Evolutionary conservation across 2,329 filamentous ascomycete species (phyloP).

Genomic region (Karstenula rhodostoma): DNA sequence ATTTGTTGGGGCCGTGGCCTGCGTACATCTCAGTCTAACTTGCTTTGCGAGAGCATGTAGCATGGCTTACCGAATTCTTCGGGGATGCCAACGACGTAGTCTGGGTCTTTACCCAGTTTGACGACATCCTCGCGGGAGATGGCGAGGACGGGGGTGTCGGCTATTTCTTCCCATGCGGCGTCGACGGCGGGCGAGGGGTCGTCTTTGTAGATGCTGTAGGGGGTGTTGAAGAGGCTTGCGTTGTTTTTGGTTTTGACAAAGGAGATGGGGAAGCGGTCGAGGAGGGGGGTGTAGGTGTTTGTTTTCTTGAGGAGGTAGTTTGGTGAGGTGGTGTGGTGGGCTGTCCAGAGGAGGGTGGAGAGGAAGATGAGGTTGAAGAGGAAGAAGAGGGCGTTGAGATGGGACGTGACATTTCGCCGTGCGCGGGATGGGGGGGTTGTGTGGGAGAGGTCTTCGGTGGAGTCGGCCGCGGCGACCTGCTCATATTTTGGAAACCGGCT

Average conservation of each 20-base stretch:
- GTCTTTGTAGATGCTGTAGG: conserved; percentile 20
- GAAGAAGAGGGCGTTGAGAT: conserved; percentile 11
- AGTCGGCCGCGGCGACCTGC: not conserved
- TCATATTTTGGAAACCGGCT: not conserved
- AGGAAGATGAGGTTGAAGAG: conserved; percentile 1
- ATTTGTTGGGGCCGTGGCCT: conserved; percentile 13
- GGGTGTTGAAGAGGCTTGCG: conserved; percentile 20
- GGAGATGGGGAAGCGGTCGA: conserved; percentile 6
- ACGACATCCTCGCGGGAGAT: conserved; percentile 9
- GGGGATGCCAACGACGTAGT: conserved; percentile 12
- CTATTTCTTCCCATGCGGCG: conserved; percentile 18
- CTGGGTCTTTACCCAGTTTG: conserved; percentile 18
- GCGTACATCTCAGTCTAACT: not conserved
- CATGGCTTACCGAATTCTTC: conserved; percentile 11
- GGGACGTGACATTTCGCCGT: not conserved
- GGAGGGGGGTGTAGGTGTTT: not conserved
- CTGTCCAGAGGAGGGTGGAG: conserved; percentile 3
- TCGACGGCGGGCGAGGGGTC: conserved; percentile 18
- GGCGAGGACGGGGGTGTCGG: conserved; percentile 3
- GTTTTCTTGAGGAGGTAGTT: conserved; percentile 11
- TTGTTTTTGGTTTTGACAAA: conserved; percentile 9
- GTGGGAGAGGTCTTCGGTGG: conserved; percentile 2
- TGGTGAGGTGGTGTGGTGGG: not conserved
- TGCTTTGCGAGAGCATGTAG: not conserved
- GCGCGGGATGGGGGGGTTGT: not conserved